Conservation (phyloP, 2,329 filamentous ascomycete species). For the Ambrosiella beaveri region DNA sequence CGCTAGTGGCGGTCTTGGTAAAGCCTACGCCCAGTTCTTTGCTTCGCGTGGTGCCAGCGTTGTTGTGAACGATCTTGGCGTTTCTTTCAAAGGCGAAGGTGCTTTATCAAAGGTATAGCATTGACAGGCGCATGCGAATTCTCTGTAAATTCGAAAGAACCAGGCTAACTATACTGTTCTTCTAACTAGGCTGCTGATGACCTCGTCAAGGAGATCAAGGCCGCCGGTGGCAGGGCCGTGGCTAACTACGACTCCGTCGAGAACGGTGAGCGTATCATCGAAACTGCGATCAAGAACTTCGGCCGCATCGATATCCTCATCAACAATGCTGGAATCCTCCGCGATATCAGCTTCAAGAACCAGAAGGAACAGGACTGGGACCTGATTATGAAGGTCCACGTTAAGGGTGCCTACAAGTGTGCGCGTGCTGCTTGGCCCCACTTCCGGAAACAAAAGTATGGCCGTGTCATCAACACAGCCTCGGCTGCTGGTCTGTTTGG, state of each 20-base stretch:
- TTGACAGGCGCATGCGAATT: constrained; percentile 14
- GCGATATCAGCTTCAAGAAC: constrained; percentile 96
- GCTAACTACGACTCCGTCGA: constrained; percentile 96
- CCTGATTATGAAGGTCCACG: constrained; percentile 79
- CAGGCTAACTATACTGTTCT: neutral
- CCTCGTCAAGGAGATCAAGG: constrained; percentile 68
- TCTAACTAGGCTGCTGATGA: constrained; percentile 54
- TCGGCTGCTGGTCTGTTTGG: constrained; percentile 94
- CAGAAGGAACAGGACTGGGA: constrained; percentile 98
- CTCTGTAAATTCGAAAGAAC: neutral
- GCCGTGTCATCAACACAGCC: constrained; percentile 87
- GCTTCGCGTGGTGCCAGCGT: constrained; percentile 81
- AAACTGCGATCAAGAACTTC: constrained; percentile 63
- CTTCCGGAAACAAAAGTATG: constrained; percentile 98
- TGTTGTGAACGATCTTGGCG: constrained; percentile 92
- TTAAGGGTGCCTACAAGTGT: constrained; percentile 90
- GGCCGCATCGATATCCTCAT: constrained; percentile 87
- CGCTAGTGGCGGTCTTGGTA: constrained; percentile 62
- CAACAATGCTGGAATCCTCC: constrained; percentile 94
- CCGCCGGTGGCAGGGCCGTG: constrained; percentile 82
- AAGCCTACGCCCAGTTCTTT: constrained; percentile 78
- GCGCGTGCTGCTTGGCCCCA: constrained; percentile 87
- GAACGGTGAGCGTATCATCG: constrained; percentile 85
- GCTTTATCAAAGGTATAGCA: constrained; percentile 57
- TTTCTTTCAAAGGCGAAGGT: constrained; percentile 84